These are phyloP conservation scores for Spinellus fusiger DNA, from an alignment of 192 early-diverging fungal species.

Conservation along the genomic window DNA sequence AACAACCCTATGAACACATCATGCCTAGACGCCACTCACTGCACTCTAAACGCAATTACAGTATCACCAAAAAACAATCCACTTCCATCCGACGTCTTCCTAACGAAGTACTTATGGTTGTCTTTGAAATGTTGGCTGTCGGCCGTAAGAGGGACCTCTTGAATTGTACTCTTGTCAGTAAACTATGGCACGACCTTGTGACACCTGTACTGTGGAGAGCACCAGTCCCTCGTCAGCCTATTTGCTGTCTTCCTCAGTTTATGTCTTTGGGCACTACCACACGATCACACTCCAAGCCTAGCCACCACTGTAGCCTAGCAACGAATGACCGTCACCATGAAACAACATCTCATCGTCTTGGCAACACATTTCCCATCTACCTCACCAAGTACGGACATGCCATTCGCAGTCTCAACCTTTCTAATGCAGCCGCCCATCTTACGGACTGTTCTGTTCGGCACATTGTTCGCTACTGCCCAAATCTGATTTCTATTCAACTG, in stretches of 20 bases:
- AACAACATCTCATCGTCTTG: not conserved
- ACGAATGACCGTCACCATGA: not conserved
- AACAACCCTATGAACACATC: not conserved
- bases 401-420: slow-evolving; percentile 8
- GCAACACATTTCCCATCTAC: slow-evolving; percentile 6
- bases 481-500: slow-evolving; percentile 30
- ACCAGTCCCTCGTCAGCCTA: slow-evolving; percentile 3
- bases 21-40: not conserved
- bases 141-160: slow-evolving; percentile 1
- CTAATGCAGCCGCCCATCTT: slow-evolving; percentile 14
- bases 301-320: not conserved
- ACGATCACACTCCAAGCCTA: not conserved
- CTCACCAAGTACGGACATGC: slow-evolving; percentile 4
- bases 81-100: not conserved
- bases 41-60: not conserved
- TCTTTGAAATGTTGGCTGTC: slow-evolving; percentile 3
- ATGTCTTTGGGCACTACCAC: not conserved
- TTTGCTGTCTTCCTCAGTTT: slow-evolving; percentile 5
- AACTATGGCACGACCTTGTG: slow-evolving; percentile 8
- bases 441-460: slow-evolving; percentile 29
- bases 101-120: slow-evolving; percentile 7
- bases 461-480: slow-evolving; percentile 30
- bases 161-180: slow-evolving; percentile 9
- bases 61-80: not conserved
- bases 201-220: slow-evolving; percentile 17